Base-by-base conservation (phyloP, 805 yeast genomes). In the Aciculoconidium aculeatum region DNA sequence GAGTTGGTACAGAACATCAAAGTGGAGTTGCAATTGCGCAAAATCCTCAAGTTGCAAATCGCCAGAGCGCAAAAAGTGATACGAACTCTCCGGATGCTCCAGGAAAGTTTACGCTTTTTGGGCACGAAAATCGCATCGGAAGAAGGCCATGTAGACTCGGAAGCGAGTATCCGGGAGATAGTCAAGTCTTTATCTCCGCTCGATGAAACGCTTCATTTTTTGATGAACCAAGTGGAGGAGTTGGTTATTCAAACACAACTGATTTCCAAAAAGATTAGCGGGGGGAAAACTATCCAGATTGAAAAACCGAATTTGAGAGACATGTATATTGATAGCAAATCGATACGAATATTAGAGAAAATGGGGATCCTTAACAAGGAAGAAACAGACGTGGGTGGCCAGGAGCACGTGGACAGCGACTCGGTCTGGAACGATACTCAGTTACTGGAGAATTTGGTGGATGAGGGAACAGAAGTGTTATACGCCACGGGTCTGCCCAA, bases 161-260 rank as follows among this genome's bases (percentile, higher is more conserved):
- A 52, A 6, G 37, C 40, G 6, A 48, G 47, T 9, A 43, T 52
- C 1, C 43, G 48, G 12, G 41, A 34, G 11, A 50, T 56, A 3
- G 36, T 66, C 17, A 55, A 52, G 26, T 41, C 58, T 6, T 44
- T 70, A 14, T 52, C 64, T 9, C 76, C 77, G 3, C 37, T 72
- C 11, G 65, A 65, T 31, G 76, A 72, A 32, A 64, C 68, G 5
- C 42, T 72, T 8, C 57, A 60, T 40, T 72, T 66, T 36, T 38
- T 72, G 20, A 40, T 69, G 6, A 51, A 55, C 12, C 73, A 71
- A 39, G 65, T 64, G 6, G 55, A 58, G 18, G 63, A 48, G n/a
- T 51, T 63, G 34, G 46, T 61, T 5, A 38, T 30, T 5, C 58
- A 58, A 30, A 46, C 54, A 1, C 47, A 42, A n/a, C 35, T 30